phyloP scores from a whole-genome alignment of 208 protist genomes.

The Wallacemonas sp. region DNA sequence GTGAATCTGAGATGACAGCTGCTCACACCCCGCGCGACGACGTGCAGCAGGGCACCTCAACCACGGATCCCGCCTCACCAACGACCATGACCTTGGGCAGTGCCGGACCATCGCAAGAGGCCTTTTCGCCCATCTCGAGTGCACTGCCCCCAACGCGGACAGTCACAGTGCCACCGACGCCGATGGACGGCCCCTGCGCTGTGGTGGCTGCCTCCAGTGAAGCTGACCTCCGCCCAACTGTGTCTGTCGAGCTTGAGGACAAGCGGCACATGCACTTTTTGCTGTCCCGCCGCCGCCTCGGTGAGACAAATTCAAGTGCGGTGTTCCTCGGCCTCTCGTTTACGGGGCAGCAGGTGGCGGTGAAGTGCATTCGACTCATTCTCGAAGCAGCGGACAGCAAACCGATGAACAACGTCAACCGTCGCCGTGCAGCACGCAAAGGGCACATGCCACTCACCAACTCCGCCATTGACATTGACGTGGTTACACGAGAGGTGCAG shows the following conservation, averaged over 20 bases:
- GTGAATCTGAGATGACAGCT: slow-evolving; percentile 13
- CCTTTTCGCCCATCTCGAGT: background rate
- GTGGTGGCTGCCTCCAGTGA: background rate
- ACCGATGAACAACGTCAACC: slow-evolving; percentile 18
- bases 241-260: slow-evolving; percentile 37
- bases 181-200: background rate
- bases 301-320: slow-evolving; percentile 42
- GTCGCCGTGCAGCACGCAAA: slow-evolving; percentile 8
- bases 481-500: slow-evolving; percentile 54
- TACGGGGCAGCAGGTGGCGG: slow-evolving; percentile 55
- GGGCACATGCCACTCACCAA: slow-evolving; percentile 16
- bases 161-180: background rate
- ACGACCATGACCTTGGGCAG: background rate
- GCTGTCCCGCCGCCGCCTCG: slow-evolving; percentile 42
- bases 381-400: slow-evolving; percentile 11
- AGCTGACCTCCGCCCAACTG: background rate
- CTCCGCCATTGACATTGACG: slow-evolving; percentile 32
- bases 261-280: slow-evolving; percentile 42
- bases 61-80: background rate
- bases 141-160: background rate
- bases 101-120: background rate
- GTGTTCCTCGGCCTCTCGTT: slow-evolving; percentile 63
- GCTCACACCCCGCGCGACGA: background rate
- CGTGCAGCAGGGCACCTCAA: background rate
- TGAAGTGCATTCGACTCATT: slow-evolving; percentile 57